Evolutionary conservation across 306 rosid species (phyloP), one percentile per base, ranked within the genome.

Genomic region (Fragaria iinumae): DNA sequence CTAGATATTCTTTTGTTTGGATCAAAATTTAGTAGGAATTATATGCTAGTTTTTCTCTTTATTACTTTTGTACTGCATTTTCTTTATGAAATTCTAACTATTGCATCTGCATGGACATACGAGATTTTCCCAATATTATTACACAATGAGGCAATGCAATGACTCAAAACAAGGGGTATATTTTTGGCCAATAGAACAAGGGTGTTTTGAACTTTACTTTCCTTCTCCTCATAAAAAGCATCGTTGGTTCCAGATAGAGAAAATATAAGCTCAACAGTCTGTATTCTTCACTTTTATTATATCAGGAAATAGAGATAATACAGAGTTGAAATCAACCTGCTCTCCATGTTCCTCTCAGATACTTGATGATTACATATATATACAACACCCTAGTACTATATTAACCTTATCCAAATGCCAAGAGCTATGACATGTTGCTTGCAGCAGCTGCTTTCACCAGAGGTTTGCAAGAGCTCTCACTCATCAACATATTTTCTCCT

Each of bases 381-480:
- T 21, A 73, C 41, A 49, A 39, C 14, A 36, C 36, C 48, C 45
- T 11, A 27, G 43, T 65, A 8, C 4, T 8, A 41, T 41, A 41
- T 41, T 11, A 34, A 48, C 48, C 32, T 34, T 50, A 52, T 59
- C 21, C 53, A 25, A 50, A 43, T 41, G 60, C 41, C 72, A 32
- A 16, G 23, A 16, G 47, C 68, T 21, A 41, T 2, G 47, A 65
- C 50, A 32, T 32, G 36, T 32, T 32, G 67, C 69, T 76, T 82
- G 41, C 67, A 29, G 78, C 86, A 29, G 84, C 82, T 71, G 91
- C 89, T 50, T 80, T 84, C 55, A 88, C 96, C 16, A 92, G 80
- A 57, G 97, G 96, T 67, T 88, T 94, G 71, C 88, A 72, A 48
- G 95, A 90, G 90, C 93, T 92, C 83, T 94, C 97, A 64, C 80